phyloP scores from a whole-genome alignment of 2,329 filamentous ascomycete genomes.

The Fusarium sacchari region DNA sequence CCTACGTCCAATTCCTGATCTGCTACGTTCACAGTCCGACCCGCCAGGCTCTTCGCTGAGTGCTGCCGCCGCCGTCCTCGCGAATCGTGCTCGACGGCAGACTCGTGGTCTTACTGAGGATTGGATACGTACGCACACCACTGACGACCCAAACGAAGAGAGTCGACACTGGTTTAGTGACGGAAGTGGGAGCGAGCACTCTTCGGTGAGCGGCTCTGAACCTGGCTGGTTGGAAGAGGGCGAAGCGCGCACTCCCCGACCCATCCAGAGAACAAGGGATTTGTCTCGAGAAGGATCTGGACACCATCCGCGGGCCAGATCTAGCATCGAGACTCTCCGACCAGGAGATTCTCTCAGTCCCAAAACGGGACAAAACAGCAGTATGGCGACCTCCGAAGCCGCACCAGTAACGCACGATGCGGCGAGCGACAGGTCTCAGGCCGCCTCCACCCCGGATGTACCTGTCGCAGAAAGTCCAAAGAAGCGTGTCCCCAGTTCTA shows the following conservation, averaged over 20 bases:
- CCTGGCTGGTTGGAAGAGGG: slow-evolving; percentile 63
- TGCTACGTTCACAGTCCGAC: slow-evolving; percentile 47
- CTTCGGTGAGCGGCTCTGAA: slow-evolving; percentile 76
- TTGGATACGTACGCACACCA: slow-evolving; percentile 87
- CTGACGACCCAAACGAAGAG: slow-evolving; percentile 72
- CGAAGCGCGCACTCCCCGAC: slow-evolving; percentile 59
- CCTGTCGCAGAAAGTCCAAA: slow-evolving; percentile 42
- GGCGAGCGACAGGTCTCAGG: slow-evolving; percentile 41
- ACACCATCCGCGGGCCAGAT: slow-evolving; percentile 58
- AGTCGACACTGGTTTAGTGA: slow-evolving; percentile 87
- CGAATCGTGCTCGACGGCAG: slow-evolving; percentile 69
- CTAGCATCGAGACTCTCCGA: slow-evolving; percentile 67
- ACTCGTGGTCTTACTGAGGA: slow-evolving; percentile 77
- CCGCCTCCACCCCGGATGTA: slow-evolving; percentile 40
- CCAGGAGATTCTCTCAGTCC: slow-evolving; percentile 45
- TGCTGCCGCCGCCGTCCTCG: slow-evolving; percentile 70
- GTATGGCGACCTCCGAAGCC: slow-evolving; percentile 48
- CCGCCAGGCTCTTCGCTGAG: slow-evolving; percentile 51
- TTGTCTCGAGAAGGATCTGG: slow-evolving; percentile 47
- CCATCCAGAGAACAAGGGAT: slow-evolving; percentile 42
- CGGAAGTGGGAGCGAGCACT: slow-evolving; percentile 74
- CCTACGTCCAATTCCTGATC: slow-evolving; percentile 64
- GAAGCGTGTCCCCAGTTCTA: slow-evolving; percentile 32
- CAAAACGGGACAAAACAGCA: slow-evolving; percentile 44
- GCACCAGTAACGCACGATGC: slow-evolving; percentile 44